Evolutionary conservation across 1,139 yeast species (phyloP).

Genomic region (Geotrichum fermentans): DNA sequence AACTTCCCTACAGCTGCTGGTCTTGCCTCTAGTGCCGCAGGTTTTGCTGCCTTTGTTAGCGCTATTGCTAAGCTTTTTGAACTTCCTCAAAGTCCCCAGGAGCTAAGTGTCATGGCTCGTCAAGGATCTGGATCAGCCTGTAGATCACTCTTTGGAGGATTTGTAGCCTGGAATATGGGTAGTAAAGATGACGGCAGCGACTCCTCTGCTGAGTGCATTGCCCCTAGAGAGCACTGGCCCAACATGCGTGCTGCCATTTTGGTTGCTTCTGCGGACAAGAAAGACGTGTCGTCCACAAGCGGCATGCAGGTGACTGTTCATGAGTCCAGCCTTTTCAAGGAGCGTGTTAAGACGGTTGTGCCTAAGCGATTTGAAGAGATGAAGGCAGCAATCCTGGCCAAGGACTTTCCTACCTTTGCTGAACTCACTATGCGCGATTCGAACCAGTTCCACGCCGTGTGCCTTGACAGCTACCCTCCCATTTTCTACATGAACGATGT

Average conservation of each 20-base stretch:
- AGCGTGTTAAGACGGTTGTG: slow-evolving; percentile 74
- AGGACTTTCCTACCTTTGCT: slow-evolving; percentile 76
- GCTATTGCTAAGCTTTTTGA: slow-evolving; percentile 79
- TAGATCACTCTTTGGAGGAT: slow-evolving; percentile 93
- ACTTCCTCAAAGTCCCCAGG: slow-evolving; percentile 76
- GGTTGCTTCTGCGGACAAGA: slow-evolving; percentile 88
- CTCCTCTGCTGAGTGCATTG: slow-evolving; percentile 88
- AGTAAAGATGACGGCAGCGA: slow-evolving; percentile 64
- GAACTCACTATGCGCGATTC: slow-evolving; percentile 93
- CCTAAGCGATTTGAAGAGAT: slow-evolving; percentile 78
- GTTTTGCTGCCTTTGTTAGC: slow-evolving; percentile 89
- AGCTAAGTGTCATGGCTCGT: slow-evolving; percentile 87
- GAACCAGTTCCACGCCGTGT: slow-evolving; percentile 94
- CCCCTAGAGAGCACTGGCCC: slow-evolving; percentile 85
- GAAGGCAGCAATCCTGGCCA: slow-evolving; percentile 66
- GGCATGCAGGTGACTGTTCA: slow-evolving; percentile 95
- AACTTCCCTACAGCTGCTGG: slow-evolving; percentile 99
- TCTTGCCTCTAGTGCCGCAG: slow-evolving; percentile 95
- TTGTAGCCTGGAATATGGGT: slow-evolving; percentile 99
- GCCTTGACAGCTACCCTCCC: slow-evolving; percentile 93
- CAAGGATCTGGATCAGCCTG: slow-evolving; percentile 99
- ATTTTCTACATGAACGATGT: slow-evolving; percentile 92
- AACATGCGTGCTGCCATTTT: slow-evolving; percentile 84
- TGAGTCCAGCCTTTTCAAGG: slow-evolving; percentile 78
- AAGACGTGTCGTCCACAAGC: slow-evolving; percentile 88